Evolutionary conservation across 2,329 filamentous ascomycete species (phyloP), one percentile per base, ranked within the genome.

Genomic region (Ceratocystiopsis minuta): DNA sequence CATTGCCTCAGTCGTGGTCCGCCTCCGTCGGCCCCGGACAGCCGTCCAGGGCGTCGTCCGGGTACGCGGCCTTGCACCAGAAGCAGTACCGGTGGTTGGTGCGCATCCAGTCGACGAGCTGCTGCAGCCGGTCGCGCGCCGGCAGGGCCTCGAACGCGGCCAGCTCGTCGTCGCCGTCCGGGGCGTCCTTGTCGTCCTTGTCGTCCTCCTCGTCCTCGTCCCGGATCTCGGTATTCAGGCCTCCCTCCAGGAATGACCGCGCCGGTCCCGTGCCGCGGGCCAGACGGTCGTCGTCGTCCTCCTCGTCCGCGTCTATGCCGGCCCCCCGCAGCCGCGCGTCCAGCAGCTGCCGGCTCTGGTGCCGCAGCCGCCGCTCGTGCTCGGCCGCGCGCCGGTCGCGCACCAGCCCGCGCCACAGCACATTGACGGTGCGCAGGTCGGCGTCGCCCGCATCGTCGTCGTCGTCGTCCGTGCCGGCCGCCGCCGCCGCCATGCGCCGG

Each of bases 51-150:
- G 64, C 60, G 33, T 63, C 64, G 53, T 85, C 76, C 0, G 76
- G 71, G 56, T 95, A 98, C 41, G 66, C 65, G 58, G 71, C 80
- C 57, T 95, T 96, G 61, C 90, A 98, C 82, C 87, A 98, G 56
- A 95, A 94, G 62, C 90, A 98, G 56, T 98, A 98, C 37, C 67
- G 60, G 53, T 85, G 74, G 53, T 71, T 70, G 39, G 75, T 65
- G 34, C 90, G 71, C 42, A 98, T 58, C 58, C 82, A 77, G 16
- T 62, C 57, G 11, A 94, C 68, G 14, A 92, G 58, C 50, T 65
- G 73, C 10, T 64, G 61, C 47, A 96, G 60, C 49, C 75, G 72
- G 51, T 92, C 80, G 2, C 63, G 62, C 2, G 75, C 65, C 17
- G 76, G 70, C 37, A 88, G 62, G 2, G 69, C 71, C 52, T 86